Percentiles rank a stretch among this genome's conserved stretches.
Evolutionary conservation across 306 rosid species (phyloP).

Genomic region (Clitoria ternatea): DNA sequence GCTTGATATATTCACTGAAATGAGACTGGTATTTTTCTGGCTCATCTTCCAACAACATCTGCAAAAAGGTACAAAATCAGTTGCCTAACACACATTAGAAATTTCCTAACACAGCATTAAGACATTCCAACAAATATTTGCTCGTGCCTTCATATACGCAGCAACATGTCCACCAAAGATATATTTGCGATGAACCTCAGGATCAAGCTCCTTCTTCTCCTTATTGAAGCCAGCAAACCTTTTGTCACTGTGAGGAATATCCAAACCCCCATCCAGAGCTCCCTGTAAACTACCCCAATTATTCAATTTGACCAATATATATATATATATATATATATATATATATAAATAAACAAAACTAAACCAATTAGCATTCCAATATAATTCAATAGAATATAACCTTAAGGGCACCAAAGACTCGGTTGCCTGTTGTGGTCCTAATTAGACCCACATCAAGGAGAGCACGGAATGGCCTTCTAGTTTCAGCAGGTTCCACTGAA

Average conservation of each 20-base stretch:
- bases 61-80: not conserved
- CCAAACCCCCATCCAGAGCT: slow-evolving; percentile 85
- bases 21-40: slow-evolving; percentile 70
- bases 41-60: slow-evolving; percentile 66
- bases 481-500: slow-evolving; percentile 83
- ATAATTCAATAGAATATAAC: not conserved
- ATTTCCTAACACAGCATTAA: not conserved
- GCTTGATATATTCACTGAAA: slow-evolving; percentile 58
- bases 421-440: slow-evolving; percentile 79
- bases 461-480: slow-evolving; percentile 96
- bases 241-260: slow-evolving; percentile 78
- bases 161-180: slow-evolving; percentile 71
- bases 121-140: not conserved
- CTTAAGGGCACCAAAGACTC: slow-evolving; percentile 86
- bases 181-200: slow-evolving; percentile 71
- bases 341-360: not conserved
- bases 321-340: no score
- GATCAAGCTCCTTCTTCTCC: slow-evolving; percentile 63
- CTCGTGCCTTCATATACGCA: slow-evolving; percentile 51
- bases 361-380: not conserved
- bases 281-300: slow-evolving; percentile 42
- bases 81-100: not conserved
- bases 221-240: slow-evolving; percentile 72
- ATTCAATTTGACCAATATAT: not conserved
- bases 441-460: slow-evolving; percentile 88